Percentiles rank a stretch among this genome's conserved stretches.
Evolutionary conservation across 805 yeast species (phyloP).

Genomic region (Barnettozyma vustinii): DNA sequence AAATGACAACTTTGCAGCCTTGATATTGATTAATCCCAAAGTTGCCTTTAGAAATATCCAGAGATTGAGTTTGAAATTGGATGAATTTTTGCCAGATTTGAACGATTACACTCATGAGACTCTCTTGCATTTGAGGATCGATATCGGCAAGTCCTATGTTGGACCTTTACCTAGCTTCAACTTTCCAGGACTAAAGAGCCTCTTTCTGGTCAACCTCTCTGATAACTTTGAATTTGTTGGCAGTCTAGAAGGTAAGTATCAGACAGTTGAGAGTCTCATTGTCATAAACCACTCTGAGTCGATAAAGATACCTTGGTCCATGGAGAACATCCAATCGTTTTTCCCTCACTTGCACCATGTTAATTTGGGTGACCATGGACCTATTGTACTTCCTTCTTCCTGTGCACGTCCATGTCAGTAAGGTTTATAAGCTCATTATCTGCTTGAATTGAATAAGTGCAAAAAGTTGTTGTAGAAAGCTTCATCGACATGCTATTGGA

Average conservation of each 20-base stretch:
- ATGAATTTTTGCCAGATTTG: background rate
- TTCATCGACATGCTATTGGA: too few relatives aligned
- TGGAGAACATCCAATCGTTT: too few relatives aligned
- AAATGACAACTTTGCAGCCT: background rate
- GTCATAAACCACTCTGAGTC: background rate
- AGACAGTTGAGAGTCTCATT: background rate
- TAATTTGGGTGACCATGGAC: too few relatives aligned
- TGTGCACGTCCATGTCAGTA: too few relatives aligned
- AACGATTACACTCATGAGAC: background rate
- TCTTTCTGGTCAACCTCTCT: background rate
- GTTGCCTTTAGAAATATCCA: background rate
- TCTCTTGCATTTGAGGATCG: background rate
- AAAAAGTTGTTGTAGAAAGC: too few relatives aligned
- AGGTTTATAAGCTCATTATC: too few relatives aligned
- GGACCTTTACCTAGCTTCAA: background rate
- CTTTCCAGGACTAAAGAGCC: background rate
- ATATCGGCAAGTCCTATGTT: background rate
- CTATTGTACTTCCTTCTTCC: too few relatives aligned
- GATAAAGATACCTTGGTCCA: background rate
- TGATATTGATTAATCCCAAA: too few relatives aligned
- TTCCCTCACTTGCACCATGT: too few relatives aligned
- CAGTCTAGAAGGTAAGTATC: background rate
- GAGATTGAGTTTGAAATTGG: background rate
- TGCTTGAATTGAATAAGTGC: too few relatives aligned
- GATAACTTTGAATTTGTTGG: background rate